Evolutionary conservation across 2,329 filamentous ascomycete genomes (phyloP).

Genomic region (Lecanoromycetidae sp.): DNA sequence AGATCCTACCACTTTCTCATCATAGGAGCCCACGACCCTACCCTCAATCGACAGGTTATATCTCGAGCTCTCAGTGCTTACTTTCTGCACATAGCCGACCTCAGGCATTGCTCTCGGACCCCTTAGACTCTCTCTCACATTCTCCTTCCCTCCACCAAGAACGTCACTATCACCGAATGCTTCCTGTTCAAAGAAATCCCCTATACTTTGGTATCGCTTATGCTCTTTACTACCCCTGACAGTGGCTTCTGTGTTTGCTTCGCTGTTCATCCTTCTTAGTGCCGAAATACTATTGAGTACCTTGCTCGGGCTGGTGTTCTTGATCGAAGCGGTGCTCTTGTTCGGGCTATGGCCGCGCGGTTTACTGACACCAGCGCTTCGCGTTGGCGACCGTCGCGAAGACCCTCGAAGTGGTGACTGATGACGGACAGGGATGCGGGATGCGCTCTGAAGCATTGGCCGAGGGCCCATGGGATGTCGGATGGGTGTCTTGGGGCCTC

Average conservation of each 20-base stretch:
- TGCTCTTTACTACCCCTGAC: slow-evolving; percentile 1
- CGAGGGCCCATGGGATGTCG: slow-evolving; percentile 7
- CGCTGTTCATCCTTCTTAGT: slow-evolving; percentile 15
- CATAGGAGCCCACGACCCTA: slow-evolving; percentile 37
- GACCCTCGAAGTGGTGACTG: not conserved
- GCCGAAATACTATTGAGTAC: not conserved
- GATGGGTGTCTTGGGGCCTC: not conserved
- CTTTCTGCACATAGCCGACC: not conserved
- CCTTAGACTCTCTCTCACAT: slow-evolving; percentile 17
- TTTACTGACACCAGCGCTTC: not conserved
- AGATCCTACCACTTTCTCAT: slow-evolving; percentile 34
- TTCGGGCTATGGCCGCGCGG: not conserved
- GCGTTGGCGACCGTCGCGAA: not conserved
- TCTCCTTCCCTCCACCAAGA: not conserved
- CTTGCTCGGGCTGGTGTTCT: not conserved
- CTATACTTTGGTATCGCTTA: slow-evolving; percentile 14
- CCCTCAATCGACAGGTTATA: slow-evolving; percentile 18
- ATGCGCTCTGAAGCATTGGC: too few relatives aligned
- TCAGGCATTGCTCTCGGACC: slow-evolving; percentile 17
- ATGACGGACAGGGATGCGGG: too few relatives aligned
- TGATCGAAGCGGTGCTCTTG: not conserved
- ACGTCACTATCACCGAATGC: not conserved
- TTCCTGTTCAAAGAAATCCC: slow-evolving; percentile 3
- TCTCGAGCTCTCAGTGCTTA: not conserved
- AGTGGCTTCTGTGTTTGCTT: not conserved